These are phyloP conservation scores for Mortierella sp. DNA, from an alignment of 371 early-diverging fungal genomes.

Conservation along the genomic window DNA sequence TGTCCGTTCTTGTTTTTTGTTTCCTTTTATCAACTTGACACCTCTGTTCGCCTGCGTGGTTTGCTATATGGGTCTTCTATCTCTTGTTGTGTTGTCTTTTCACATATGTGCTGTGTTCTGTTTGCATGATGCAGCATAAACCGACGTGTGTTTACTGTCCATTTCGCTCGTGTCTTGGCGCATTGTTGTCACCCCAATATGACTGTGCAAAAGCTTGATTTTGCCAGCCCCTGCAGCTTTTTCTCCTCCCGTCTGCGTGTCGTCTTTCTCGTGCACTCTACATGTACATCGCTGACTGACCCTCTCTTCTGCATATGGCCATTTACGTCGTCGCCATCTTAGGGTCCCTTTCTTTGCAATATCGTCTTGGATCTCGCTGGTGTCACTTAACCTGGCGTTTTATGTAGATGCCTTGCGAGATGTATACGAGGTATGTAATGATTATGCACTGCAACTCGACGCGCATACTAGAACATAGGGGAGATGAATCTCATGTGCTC, in stretches of 20 bases:
- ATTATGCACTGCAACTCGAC: too few species aligned
- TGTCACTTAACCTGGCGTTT: conserved; percentile 79
- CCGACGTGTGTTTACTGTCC: neutral
- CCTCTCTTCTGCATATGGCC: too few species aligned
- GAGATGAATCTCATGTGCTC: too few species aligned
- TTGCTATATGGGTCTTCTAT: neutral
- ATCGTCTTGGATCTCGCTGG: conserved; percentile 87
- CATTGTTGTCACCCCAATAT: neutral
- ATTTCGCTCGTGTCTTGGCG: neutral
- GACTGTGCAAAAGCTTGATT: too few species aligned
- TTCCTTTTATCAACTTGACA: neutral
- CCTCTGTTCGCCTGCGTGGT: neutral
- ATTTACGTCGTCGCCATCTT: neutral
- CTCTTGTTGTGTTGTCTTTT: neutral
- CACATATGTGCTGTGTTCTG: neutral
- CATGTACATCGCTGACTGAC: too few species aligned
- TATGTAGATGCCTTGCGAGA: conserved; percentile 95
- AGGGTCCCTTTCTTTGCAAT: conserved; percentile 94
- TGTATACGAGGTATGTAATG: conserved; percentile 81
- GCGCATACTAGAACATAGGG: too few species aligned
- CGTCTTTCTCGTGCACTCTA: too few species aligned
- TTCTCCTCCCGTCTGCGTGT: too few species aligned
- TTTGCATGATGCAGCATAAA: conserved; percentile 1
- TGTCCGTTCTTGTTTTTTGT: neutral
- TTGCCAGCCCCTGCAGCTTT: too few species aligned